A percentile compares a stretch with the other conserved stretches of the same genome.
Evolutionary conservation across 1,284 basidiomycete species (phyloP).

Genomic region (Ceratobasidium sp.): DNA sequence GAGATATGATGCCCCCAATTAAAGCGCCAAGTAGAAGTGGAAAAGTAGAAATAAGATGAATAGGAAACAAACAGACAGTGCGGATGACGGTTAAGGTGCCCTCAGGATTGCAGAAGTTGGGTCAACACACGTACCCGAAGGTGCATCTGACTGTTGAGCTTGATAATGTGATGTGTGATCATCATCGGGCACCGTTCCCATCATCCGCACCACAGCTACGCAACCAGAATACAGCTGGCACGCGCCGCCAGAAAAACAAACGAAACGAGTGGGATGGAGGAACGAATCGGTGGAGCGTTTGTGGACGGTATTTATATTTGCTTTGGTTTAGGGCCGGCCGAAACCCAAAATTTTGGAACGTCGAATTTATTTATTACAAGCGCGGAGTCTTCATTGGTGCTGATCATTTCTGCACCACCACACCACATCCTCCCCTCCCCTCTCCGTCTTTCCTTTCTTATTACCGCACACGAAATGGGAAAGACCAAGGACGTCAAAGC

Average conservation of each 20-base stretch:
- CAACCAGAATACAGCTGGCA: slow-evolving; percentile 38
- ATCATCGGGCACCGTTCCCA: slow-evolving; percentile 36
- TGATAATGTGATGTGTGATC: slow-evolving; percentile 45
- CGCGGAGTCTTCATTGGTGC: slow-evolving; percentile 36
- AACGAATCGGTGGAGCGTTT: too few species aligned
- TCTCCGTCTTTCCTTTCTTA: background rate
- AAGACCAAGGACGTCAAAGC: slow-evolving; percentile 11
- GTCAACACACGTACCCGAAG: slow-evolving; percentile 39
- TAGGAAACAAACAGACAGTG: slow-evolving; percentile 4
- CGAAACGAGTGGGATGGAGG: too few species aligned
- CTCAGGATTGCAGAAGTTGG: slow-evolving; percentile 48
- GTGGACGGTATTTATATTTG: slow-evolving; percentile 26
- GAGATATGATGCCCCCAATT: too few species aligned
- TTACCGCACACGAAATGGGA: background rate
- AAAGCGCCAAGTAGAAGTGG: too few species aligned
- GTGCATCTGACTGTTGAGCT: slow-evolving; percentile 47
- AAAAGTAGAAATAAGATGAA: background rate
- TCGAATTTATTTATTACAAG: slow-evolving; percentile 22
- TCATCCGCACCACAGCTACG: slow-evolving; percentile 26
- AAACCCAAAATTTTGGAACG: slow-evolving; percentile 42
- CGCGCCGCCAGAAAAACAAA: slow-evolving; percentile 2
- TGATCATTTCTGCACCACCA: slow-evolving; percentile 35
- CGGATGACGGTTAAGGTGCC: slow-evolving; percentile 7
- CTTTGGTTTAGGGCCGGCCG: slow-evolving; percentile 37
- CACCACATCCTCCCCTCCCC: slow-evolving; percentile 22